These are phyloP conservation scores for Carex myosuroides DNA, from an alignment of 176 grass and related monocot genomes.

Conservation along the genomic window DNA sequence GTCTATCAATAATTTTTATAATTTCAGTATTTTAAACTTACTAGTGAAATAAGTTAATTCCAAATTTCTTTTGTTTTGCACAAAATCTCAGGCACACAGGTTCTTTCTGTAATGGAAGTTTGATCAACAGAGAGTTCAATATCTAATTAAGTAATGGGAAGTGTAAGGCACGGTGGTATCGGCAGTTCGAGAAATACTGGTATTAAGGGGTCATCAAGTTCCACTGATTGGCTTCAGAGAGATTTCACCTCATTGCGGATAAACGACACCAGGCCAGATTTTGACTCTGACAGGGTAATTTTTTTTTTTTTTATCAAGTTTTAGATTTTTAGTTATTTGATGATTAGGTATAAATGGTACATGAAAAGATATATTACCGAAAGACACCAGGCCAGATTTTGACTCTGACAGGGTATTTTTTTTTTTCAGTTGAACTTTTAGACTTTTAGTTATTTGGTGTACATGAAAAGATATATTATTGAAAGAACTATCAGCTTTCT, in stretches of 20 bases:
- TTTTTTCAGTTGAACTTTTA: too few species aligned
- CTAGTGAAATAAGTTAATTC: neutral
- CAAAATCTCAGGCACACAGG: neutral
- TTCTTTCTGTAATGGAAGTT: neutral
- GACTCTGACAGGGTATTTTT: too few species aligned
- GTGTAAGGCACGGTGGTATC: conserved; percentile 36
- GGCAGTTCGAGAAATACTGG: conserved; percentile 54
- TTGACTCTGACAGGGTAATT: conserved; percentile 61
- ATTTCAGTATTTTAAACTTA: neutral
- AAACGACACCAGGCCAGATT: conserved; percentile 53
- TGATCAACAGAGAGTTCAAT: neutral
- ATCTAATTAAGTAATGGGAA: conserved; percentile 11
- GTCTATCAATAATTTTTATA: neutral
- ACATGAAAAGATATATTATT: neutral
- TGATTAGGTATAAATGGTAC: neutral
- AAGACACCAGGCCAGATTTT: too few species aligned
- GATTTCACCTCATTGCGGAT: conserved; percentile 72
- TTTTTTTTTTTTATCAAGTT: neutral
- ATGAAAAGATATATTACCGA: neutral
- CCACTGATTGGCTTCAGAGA: conserved; percentile 69
- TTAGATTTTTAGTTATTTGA: too few species aligned
- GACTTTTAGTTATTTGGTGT: neutral
- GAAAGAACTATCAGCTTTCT: too few species aligned
- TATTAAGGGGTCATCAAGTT: conserved; percentile 50
- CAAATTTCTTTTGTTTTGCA: too few species aligned